These are phyloP conservation scores for Parastagonospora avenae DNA, from an alignment of 2,329 filamentous ascomycete genomes.

Conservation along the genomic window DNA sequence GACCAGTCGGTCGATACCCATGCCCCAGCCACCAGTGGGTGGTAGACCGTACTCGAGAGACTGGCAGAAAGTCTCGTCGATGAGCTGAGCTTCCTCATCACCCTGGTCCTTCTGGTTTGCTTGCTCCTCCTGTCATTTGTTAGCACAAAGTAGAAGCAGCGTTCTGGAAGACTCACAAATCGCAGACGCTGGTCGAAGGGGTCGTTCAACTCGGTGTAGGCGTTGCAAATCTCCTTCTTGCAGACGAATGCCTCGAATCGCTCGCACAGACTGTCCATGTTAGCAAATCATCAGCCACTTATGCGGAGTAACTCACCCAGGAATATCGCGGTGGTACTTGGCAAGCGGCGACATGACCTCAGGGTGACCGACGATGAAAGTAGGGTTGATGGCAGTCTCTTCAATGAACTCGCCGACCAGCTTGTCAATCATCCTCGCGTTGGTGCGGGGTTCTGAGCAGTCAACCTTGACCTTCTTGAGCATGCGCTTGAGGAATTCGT, in stretches of 20 bases:
- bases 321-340: conserved; percentile 84
- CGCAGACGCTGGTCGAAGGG: conserved; percentile 83
- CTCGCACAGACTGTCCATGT: conserved; percentile 71
- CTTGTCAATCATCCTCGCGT: conserved; percentile 95
- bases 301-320: conserved; percentile 56
- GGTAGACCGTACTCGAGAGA: conserved; percentile 86
- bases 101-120: conserved; percentile 90
- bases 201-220: conserved; percentile 97
- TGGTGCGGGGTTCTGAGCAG: conserved; percentile 88
- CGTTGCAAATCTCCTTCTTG: conserved; percentile 97
- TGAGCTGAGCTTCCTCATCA: conserved; percentile 93
- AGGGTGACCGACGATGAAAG: conserved; percentile 83
- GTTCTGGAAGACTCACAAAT: conserved; percentile 60
- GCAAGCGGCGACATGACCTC: conserved; percentile 93
- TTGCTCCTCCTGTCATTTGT: conserved; percentile 69
- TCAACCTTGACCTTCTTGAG: conserved; percentile 90
- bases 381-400: conserved; percentile 90
- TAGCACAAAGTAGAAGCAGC: not conserved
- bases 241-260: conserved; percentile 97
- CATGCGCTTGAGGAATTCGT: conserved; percentile 75
- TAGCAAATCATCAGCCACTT: not conserved
- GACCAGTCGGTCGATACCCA: conserved; percentile 91
- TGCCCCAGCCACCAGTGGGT: conserved; percentile 93
- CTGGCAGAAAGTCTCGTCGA: conserved; percentile 94
- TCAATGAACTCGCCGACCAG: conserved; percentile 93